Conservation (phyloP, 352 stramenopile genomes). For the Thalassiosira oceanica region DNA sequence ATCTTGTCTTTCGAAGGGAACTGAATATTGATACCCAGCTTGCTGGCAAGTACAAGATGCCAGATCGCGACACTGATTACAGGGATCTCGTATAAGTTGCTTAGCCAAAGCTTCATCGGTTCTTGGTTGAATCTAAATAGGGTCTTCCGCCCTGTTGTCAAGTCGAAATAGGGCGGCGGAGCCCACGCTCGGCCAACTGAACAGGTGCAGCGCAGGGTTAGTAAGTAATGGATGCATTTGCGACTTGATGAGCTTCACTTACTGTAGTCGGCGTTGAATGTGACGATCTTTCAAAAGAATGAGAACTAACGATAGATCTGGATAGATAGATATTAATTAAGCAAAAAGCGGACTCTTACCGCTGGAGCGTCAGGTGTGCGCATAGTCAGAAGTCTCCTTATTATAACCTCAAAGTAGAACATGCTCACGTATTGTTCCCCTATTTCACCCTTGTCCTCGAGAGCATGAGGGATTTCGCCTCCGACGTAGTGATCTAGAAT, state of each 20-base stretch:
- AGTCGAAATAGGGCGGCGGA: too few species aligned
- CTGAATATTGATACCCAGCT: constrained; percentile 12
- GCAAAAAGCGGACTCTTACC: too few species aligned
- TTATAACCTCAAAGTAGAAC: constrained; percentile 26
- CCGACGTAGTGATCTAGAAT: constrained; percentile 38
- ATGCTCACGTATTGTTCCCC: neutral
- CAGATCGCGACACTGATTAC: constrained; percentile 23
- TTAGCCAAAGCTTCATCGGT: constrained; percentile 39
- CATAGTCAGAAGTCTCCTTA: constrained; percentile 24
- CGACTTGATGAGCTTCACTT: neutral
- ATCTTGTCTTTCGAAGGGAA: constrained; percentile 8
- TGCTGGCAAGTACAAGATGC: constrained; percentile 29
- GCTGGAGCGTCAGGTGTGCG: constrained; percentile 39
- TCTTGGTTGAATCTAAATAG: constrained; percentile 33
- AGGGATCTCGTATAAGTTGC: constrained; percentile 40
- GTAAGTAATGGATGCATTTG: neutral
- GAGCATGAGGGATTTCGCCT: neutral
- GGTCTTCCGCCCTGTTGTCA: constrained; percentile 19
- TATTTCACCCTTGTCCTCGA: neutral
- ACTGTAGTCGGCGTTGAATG: constrained; percentile 51
- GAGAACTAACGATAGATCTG: too few species aligned
- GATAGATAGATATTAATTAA: too few species aligned
- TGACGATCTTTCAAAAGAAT: too few species aligned
- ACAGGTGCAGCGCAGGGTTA: too few species aligned
- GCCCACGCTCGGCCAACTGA: too few species aligned